Conservation (phyloP, 192 early-diverging fungal species). For the Coemansia sp. region DNA sequence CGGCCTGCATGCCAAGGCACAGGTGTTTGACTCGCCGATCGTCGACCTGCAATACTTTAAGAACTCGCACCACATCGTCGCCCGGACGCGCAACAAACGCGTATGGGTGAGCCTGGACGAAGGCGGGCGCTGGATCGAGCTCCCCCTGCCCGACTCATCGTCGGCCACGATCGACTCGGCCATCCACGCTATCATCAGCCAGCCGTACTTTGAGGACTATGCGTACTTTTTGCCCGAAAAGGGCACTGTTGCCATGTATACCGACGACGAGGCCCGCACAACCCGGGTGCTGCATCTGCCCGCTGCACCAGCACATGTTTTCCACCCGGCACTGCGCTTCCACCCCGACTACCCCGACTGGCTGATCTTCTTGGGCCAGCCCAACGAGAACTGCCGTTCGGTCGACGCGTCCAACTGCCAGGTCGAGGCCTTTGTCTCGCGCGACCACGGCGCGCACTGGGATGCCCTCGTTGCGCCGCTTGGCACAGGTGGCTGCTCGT, state of each 20-base stretch:
- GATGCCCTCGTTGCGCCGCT: slow-evolving; percentile 32
- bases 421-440: slow-evolving; percentile 67
- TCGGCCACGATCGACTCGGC: neutral
- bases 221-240: slow-evolving; percentile 60
- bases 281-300: slow-evolving; percentile 59
- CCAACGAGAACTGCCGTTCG: slow-evolving; percentile 49
- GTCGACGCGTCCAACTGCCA: slow-evolving; percentile 57
- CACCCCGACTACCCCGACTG: slow-evolving; percentile 82
- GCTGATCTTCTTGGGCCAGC: slow-evolving; percentile 68
- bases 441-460: slow-evolving; percentile 72
- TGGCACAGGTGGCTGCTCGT: slow-evolving; percentile 40
- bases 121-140: slow-evolving; percentile 56
- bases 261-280: slow-evolving; percentile 58
- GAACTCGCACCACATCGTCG: slow-evolving; percentile 53
- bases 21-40: slow-evolving; percentile 46
- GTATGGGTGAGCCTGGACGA: slow-evolving; percentile 62
- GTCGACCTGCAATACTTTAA: slow-evolving; percentile 65
- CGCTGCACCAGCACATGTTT: slow-evolving; percentile 57
- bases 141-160: slow-evolving; percentile 12
- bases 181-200: slow-evolving; percentile 49
- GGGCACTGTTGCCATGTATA: slow-evolving; percentile 53
- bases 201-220: slow-evolving; percentile 58
- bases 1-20: slow-evolving; percentile 27
- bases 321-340: slow-evolving; percentile 67
- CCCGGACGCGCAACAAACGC: slow-evolving; percentile 52